Conservation (phyloP, 257 asterid species). For the Nicotiana knightiana region DNA sequence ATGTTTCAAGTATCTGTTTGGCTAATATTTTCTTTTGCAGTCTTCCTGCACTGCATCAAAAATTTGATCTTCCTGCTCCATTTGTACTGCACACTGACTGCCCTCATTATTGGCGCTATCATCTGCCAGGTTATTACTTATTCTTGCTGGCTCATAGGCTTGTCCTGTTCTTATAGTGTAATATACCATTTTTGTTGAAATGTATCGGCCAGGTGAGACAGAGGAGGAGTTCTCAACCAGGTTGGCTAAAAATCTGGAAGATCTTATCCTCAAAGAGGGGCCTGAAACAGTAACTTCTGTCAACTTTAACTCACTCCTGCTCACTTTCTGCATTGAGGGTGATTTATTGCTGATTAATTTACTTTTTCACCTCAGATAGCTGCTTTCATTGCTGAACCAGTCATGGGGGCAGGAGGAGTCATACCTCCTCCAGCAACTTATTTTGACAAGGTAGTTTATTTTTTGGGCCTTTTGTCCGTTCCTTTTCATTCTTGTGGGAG, state of each 20-base stretch:
- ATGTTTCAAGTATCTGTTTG: not conserved
- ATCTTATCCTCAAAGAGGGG: slow-evolving; percentile 85
- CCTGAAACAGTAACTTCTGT: slow-evolving; percentile 74
- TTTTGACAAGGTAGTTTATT: slow-evolving; percentile 65
- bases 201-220: slow-evolving; percentile 54
- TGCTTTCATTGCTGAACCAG: slow-evolving; percentile 96
- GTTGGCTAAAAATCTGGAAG: slow-evolving; percentile 84
- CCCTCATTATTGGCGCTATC: slow-evolving; percentile 98
- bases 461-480: not conserved
- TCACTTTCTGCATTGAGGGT: not conserved
- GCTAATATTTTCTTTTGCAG: slow-evolving; percentile 26
- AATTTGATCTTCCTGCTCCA: slow-evolving; percentile 88
- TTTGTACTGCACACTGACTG: slow-evolving; percentile 90
- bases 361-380: slow-evolving; percentile 51
- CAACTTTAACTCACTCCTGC: not conserved
- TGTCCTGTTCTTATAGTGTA: not conserved
- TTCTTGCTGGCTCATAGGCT: not conserved
- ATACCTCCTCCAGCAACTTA: slow-evolving; percentile 90
- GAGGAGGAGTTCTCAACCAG: slow-evolving; percentile 95
- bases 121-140: slow-evolving; percentile 64
- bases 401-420: slow-evolving; percentile 99
- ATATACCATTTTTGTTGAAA: not conserved
- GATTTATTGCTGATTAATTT: slow-evolving; percentile 5
- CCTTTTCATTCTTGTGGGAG: slow-evolving; percentile 1
- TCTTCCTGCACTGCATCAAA: slow-evolving; percentile 81